phyloP scores from a whole-genome alignment of 2,329 filamentous ascomycete genomes.

The Fusarium begoniae region DNA sequence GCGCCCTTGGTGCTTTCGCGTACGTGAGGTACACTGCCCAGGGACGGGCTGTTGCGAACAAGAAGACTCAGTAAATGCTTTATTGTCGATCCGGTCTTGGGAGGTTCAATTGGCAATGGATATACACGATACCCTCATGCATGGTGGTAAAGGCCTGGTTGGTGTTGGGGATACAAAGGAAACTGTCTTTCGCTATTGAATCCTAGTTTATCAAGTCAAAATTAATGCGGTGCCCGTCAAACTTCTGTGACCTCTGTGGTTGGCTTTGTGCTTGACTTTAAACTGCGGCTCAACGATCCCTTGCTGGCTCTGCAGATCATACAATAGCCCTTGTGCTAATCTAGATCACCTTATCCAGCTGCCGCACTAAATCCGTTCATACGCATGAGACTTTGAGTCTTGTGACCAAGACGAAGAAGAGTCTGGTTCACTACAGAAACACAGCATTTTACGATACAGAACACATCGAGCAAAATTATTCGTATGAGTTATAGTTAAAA shows the following conservation, averaged over 20 bases:
- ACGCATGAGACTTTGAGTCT: background rate
- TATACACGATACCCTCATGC: constrained; percentile 25
- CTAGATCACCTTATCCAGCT: background rate
- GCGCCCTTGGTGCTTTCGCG: constrained; percentile 45
- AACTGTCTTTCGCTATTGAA: background rate
- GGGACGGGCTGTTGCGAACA: constrained; percentile 40
- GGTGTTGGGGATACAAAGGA: background rate
- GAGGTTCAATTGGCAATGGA: background rate
- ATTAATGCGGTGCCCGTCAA: background rate
- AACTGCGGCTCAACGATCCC: background rate
- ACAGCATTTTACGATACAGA: background rate
- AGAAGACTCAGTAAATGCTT: constrained; percentile 44
- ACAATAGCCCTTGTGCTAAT: background rate
- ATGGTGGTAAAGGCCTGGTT: background rate
- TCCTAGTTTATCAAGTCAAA: background rate
- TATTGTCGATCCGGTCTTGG: background rate
- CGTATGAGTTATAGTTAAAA: background rate
- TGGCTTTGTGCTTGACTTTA: background rate
- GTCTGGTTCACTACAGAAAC: background rate
- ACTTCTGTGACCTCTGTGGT: background rate
- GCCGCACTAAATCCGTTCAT: background rate
- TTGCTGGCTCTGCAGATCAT: constrained; percentile 1
- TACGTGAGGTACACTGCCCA: constrained; percentile 49
- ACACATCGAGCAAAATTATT: rapidly evolving
- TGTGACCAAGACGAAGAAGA: background rate